A percentile compares a stretch with the other conserved stretches of the same genome.
phyloP scores from a whole-genome alignment of 2,329 filamentous ascomycete genomes.

The Penicillium psychrosexuale region DNA sequence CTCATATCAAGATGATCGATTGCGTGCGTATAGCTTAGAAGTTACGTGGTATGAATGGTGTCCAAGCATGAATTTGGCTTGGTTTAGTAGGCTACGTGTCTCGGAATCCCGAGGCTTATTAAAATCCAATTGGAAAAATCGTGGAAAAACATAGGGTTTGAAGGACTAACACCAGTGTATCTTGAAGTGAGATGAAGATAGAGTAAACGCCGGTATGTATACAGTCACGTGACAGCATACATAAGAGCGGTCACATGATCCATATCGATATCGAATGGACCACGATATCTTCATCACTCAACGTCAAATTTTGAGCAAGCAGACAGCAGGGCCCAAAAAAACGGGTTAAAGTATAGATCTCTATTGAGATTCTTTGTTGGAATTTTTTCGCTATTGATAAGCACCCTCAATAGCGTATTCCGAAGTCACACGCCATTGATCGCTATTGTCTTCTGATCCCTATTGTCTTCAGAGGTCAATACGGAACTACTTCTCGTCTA shows the following conservation, averaged over 20 bases:
- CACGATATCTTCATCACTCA: conserved; percentile 4
- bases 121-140: neutral
- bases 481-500: neutral
- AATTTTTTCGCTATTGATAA: neutral
- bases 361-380: neutral
- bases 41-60: neutral
- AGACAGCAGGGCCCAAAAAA: neutral
- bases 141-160: no score
- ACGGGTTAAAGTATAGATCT: neutral
- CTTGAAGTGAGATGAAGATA: neutral
- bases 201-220: no score
- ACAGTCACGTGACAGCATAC: neutral
- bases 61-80: neutral
- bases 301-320: neutral
- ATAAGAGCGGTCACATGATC: neutral
- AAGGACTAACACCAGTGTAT: neutral
- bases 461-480: neutral
- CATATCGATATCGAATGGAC: neutral
- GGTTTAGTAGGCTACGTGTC: neutral
- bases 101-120: neutral
- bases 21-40: neutral
- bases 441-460: neutral
- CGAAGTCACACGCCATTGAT: neutral
- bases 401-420: neutral
- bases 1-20: neutral